phyloP scores from a whole-genome alignment of 805 yeast genomes.

The Cyberlindnera nakhonratchasimensis region DNA sequence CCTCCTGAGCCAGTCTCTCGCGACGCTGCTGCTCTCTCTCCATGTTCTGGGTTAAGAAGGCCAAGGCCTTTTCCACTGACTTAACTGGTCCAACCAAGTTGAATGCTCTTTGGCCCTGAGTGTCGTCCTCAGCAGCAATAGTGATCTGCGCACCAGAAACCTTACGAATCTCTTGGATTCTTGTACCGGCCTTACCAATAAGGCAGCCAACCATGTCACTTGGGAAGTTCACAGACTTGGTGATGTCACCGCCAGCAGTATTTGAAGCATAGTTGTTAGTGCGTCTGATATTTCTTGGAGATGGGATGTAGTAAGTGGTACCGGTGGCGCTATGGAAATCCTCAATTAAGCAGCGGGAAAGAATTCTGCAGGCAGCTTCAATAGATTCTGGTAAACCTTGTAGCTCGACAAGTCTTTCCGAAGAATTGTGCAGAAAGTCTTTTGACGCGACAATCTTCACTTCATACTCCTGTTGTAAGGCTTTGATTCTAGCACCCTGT shows the following conservation, averaged over 20 bases:
- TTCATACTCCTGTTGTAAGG: slow-evolving; percentile 61
- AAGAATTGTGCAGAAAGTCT: slow-evolving; percentile 73
- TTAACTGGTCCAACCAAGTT: slow-evolving; percentile 57
- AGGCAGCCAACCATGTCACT: slow-evolving; percentile 85
- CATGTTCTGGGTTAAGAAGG: slow-evolving; percentile 52
- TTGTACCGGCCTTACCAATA: slow-evolving; percentile 80
- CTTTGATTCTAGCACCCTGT: slow-evolving; percentile 75
- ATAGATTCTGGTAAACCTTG: slow-evolving; percentile 74
- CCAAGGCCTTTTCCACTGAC: slow-evolving; percentile 55
- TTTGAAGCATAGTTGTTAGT: neutral
- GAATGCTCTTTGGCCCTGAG: slow-evolving; percentile 61
- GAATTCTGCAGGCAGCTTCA: slow-evolving; percentile 50
- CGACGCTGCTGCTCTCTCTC: slow-evolving; percentile 57
- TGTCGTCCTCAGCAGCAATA: slow-evolving; percentile 67
- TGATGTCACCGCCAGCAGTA: slow-evolving; percentile 7
- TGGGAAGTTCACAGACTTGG: slow-evolving; percentile 57
- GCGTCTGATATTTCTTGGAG: slow-evolving; percentile 14
- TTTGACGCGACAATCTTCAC: slow-evolving; percentile 87
- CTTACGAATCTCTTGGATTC: slow-evolving; percentile 83
- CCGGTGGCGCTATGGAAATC: slow-evolving; percentile 67
- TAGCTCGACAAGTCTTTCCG: slow-evolving; percentile 82
- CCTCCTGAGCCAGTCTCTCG: slow-evolving; percentile 27
- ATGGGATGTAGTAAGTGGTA: slow-evolving; percentile 48
- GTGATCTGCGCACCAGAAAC: slow-evolving; percentile 75
- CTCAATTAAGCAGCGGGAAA: slow-evolving; percentile 69